phyloP scores from a whole-genome alignment of 1,139 yeast genomes.

The Entelexis paramagnoliae region DNA sequence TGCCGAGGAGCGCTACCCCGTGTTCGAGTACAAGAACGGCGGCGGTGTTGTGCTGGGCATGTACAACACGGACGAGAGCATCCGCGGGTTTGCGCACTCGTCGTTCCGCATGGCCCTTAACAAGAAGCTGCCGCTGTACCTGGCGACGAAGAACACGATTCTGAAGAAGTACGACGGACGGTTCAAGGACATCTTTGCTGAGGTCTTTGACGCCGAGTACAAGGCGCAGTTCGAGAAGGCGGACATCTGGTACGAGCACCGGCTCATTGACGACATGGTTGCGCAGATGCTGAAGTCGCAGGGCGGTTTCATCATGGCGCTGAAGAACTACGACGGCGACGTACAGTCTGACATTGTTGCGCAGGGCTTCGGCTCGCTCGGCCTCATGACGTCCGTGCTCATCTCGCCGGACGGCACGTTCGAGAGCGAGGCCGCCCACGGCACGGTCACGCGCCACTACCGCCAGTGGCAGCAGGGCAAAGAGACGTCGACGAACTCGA shows the following conservation, averaged over 20 bases:
- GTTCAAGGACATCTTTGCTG: conserved; percentile 86
- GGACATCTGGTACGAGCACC: conserved; percentile 91
- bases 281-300: conserved; percentile 94
- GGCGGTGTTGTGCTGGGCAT: conserved; percentile 92
- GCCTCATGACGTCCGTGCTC: conserved; percentile 90
- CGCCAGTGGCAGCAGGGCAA: conserved; percentile 92
- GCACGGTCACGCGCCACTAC: conserved; percentile 93
- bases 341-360: conserved; percentile 96
- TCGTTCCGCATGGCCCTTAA: conserved; percentile 81
- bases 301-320: conserved; percentile 90
- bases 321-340: conserved; percentile 96
- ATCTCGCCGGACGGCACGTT: conserved; percentile 93
- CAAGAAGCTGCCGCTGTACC: conserved; percentile 65
- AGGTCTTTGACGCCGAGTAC: conserved; percentile 61
- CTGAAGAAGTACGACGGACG: conserved; percentile 88
- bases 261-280: conserved; percentile 95
- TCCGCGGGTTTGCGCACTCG: conserved; percentile 80
- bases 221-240: conserved; percentile 57
- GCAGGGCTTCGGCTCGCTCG: conserved; percentile 93
- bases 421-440: conserved; percentile 96
- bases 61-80: conserved; percentile 92
- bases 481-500: conserved; percentile 95
- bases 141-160: conserved; percentile 89
- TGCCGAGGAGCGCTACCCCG: conserved; percentile 50
- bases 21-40: conserved; percentile 59